phyloP scores from a whole-genome alignment of 768 basidiomycete species.

The Galerina marginata region DNA sequence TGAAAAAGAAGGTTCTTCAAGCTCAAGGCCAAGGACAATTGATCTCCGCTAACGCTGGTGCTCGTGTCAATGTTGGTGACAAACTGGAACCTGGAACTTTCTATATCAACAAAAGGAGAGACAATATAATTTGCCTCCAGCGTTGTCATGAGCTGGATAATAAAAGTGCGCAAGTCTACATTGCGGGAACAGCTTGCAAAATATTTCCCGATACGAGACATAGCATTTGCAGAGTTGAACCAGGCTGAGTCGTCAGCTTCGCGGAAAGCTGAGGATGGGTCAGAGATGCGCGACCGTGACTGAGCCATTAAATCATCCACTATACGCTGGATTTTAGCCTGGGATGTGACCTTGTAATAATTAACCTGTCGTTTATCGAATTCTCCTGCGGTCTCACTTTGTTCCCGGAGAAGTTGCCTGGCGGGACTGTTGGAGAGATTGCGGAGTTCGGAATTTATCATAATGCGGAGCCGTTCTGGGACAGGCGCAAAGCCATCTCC shows the following conservation, averaged over 20 bases:
- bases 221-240: constrained; percentile 12
- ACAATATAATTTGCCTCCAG: background rate
- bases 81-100: background rate
- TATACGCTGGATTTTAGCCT: background rate
- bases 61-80: background rate
- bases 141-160: background rate
- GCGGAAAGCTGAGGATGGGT: background rate
- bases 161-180: constrained; percentile 14
- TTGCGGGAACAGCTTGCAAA: constrained; percentile 21
- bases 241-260: constrained; percentile 4
- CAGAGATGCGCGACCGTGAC: constrained; percentile 15
- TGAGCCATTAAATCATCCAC: constrained; percentile 18
- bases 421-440: constrained; percentile 9
- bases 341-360: constrained; percentile 1
- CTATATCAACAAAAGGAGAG: background rate
- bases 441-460: background rate
- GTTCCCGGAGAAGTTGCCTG: background rate
- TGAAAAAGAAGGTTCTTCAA: too few relatives aligned
- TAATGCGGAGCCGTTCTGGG: constrained; percentile 8
- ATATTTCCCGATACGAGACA: constrained; percentile 10
- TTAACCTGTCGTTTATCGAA: background rate
- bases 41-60: too few relatives aligned
- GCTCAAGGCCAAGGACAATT: too few relatives aligned
- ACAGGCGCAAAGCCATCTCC: constrained; percentile 22
- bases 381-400: background rate